phyloP scores from a whole-genome alignment of 257 asterid species.

The Jacaranda mimosifolia region DNA sequence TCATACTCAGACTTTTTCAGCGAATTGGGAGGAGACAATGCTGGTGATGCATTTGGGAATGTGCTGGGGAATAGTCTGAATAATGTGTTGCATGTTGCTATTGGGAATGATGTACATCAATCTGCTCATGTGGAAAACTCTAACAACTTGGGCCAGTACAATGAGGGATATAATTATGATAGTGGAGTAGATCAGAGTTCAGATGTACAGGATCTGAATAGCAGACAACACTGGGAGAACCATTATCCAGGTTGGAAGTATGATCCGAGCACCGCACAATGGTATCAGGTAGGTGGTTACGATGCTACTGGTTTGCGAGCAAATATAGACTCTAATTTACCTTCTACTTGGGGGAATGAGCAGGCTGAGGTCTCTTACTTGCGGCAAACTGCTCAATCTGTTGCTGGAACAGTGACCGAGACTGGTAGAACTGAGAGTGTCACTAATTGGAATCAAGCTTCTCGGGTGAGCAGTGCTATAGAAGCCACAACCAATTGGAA shows the following conservation, averaged over 20 bases:
- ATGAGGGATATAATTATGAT: conserved; percentile 47
- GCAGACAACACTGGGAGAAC: conserved; percentile 77
- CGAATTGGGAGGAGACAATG: conserved; percentile 60
- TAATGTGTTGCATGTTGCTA: conserved; percentile 42
- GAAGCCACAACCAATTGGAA: conserved; percentile 58
- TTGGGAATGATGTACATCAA: conserved; percentile 45
- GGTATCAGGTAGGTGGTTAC: conserved; percentile 80
- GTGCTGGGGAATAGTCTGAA: conserved; percentile 34
- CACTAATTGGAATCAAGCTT: conserved; percentile 57
- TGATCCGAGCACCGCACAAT: conserved; percentile 73
- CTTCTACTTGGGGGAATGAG: conserved; percentile 57
- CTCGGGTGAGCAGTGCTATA: conserved; percentile 46
- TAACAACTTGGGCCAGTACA: conserved; percentile 40
- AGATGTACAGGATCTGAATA: conserved; percentile 53
- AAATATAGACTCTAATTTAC: conserved; percentile 37
- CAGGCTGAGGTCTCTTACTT: conserved; percentile 69
- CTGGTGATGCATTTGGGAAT: conserved; percentile 55
- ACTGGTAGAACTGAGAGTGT: conserved; percentile 56
- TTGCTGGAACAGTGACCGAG: conserved; percentile 58
- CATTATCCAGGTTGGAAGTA: conserved; percentile 93
- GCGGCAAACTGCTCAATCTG: conserved; percentile 72
- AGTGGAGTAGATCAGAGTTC: conserved; percentile 53
- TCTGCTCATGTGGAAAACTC: conserved; percentile 46
- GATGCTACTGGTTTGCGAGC: conserved; percentile 47
- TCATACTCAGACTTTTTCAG: conserved; percentile 85